Percentiles rank a stretch among this genome's conserved stretches.
phyloP scores from a whole-genome alignment of 139 green algal genomes.

The Klebsormidium nitens region DNA sequence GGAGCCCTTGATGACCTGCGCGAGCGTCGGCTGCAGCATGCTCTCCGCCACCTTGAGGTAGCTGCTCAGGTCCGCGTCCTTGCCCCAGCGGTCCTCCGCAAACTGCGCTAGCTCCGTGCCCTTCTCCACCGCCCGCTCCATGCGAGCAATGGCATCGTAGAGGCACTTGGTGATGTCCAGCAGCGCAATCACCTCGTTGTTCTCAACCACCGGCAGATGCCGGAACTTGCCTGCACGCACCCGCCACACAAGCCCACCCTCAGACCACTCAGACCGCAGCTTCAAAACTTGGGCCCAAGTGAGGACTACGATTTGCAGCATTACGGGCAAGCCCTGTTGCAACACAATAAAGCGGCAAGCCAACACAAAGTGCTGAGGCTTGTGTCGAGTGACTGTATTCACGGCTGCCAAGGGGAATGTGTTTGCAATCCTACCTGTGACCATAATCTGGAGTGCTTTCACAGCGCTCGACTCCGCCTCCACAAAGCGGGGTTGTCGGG shows the following conservation, averaged over 20 bases:
- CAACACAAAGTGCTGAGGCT: not conserved
- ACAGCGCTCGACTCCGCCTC: conserved; percentile 29
- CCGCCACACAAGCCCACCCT: not conserved
- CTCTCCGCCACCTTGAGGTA: not conserved
- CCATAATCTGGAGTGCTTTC: conserved; percentile 41
- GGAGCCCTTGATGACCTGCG: not conserved
- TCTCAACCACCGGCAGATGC: conserved; percentile 41
- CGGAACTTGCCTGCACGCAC: conserved; percentile 32
- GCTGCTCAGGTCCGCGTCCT: no score
- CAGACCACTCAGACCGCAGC: not conserved
- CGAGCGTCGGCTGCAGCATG: no score
- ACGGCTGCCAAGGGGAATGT: not conserved
- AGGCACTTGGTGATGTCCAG: conserved; percentile 44
- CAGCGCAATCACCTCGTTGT: conserved; percentile 31
- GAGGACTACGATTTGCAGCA: not conserved
- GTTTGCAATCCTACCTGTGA: conserved; percentile 16
- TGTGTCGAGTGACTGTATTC: no score
- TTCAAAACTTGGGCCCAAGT: not conserved
- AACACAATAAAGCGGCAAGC: not conserved
- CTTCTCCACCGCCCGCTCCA: conserved; percentile 22
- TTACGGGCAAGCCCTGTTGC: not conserved
- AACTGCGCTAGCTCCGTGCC: not conserved
- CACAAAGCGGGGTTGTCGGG: conserved; percentile 21
- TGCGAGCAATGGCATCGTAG: conserved; percentile 39
- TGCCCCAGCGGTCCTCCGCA: not conserved